Base-by-base conservation (phyloP, 768 basidiomycete species). In the Lactifluus volemus region DNA sequence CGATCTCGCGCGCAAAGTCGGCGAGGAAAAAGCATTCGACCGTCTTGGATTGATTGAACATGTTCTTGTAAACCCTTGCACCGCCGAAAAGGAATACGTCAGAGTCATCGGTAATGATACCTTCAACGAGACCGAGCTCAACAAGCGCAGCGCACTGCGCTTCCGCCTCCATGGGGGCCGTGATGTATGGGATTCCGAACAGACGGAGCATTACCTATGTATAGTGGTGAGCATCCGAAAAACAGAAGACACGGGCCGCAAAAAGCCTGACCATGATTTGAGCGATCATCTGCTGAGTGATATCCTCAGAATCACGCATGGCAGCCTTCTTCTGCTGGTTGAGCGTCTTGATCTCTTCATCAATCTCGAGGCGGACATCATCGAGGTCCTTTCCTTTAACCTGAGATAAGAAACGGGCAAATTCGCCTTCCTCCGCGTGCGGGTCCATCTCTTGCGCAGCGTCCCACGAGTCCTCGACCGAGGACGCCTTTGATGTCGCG, bases 11-110 rank as follows among this genome's bases (percentile, higher is more conserved):
- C 42, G 80, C 81, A 52, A 98, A 80, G 70, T 99, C 97, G 5
- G 83, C 73, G 2, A 84, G 75, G 39, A 97, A 76, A 78, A 97
- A 99, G 70, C 93, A 94, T 73, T 99, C 97, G 57, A 98, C 97
- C 4, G 94, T 98, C 78, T 98, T 98, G 51, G 91, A 89, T 73
- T 98, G 96, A 71, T 98, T 98, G 77, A 99, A 99, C 89, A 99
- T 96, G 72, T 99, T 98, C 75, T 96, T 97, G 81, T 89, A 97
- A 19, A 98, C 92, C n/a, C 93, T 86, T 65, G 82, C 74, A 25
- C 92, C 96, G 36, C 97, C 97, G 67, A 99, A 99, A 52, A 99
- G 85, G 74, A 99, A 99, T 52, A 98, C 94, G 69, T 99, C 97
- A 5, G 93, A 97, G 73, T 99, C 97, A 71, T 99, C 97, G 0